Conservation (phyloP, 352 stramenopile species). For the Phytopythium boreale region DNA sequence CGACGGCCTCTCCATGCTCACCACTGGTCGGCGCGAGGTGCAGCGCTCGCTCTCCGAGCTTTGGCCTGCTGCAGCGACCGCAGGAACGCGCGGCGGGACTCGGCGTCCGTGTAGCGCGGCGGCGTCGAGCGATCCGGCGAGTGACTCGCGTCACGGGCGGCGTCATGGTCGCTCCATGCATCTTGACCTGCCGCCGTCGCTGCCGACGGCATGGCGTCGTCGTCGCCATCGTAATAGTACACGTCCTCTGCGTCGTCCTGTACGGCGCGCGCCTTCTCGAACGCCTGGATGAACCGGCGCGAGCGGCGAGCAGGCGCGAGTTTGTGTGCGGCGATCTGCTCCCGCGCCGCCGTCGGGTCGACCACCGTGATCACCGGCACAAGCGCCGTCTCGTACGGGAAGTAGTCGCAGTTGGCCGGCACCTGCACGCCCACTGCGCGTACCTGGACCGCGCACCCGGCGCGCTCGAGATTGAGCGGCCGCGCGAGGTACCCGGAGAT, state of each 20-base stretch:
- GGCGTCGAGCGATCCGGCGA: not conserved
- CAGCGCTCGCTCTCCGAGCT: not conserved
- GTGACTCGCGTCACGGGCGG: not conserved
- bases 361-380: constrained; percentile 61
- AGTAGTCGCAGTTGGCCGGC: constrained; percentile 59
- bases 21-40: not conserved
- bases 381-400: constrained; percentile 52
- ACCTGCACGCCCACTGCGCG: constrained; percentile 29
- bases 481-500: constrained; percentile 70
- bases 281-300: constrained; percentile 21
- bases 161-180: not conserved
- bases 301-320: constrained; percentile 10
- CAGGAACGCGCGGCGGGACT: constrained; percentile 22
- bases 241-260: constrained; percentile 7
- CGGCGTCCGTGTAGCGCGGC: constrained; percentile 20
- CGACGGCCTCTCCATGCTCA: no score
- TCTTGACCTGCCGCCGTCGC: not conserved
- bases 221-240: not conserved
- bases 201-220: not conserved
- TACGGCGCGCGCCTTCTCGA: constrained; percentile 12
- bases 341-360: constrained; percentile 21
- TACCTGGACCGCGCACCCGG: constrained; percentile 36
- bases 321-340: not conserved
- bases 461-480: constrained; percentile 37
- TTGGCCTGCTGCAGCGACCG: constrained; percentile 12